phyloP scores from a whole-genome alignment of 192 early-diverging fungal species.

The Coemansia sp. region DNA sequence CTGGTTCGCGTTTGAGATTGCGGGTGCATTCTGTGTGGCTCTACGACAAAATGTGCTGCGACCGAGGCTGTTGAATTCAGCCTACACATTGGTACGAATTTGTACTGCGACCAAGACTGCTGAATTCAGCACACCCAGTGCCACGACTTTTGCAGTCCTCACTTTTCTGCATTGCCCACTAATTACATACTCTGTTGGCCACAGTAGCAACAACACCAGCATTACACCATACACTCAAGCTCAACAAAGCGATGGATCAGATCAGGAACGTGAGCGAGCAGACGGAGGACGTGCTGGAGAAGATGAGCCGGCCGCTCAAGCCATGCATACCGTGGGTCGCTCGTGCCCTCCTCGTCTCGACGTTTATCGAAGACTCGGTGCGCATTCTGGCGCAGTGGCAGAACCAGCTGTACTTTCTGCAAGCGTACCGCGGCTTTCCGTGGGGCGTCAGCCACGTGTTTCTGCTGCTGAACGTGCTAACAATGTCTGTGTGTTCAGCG shows the following conservation, averaged over 20 bases:
- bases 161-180: too few species aligned
- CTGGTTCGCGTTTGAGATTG: too few species aligned
- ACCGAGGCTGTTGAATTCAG: too few species aligned
- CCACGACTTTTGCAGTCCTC: too few species aligned
- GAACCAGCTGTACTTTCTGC: slow-evolving; percentile 84
- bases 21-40: too few species aligned
- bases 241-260: slow-evolving; percentile 30
- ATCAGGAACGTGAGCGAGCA: slow-evolving; percentile 53
- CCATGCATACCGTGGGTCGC: slow-evolving; percentile 87
- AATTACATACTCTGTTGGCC: too few species aligned
- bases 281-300: slow-evolving; percentile 77
- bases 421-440: slow-evolving; percentile 76
- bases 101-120: too few species aligned
- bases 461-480: slow-evolving; percentile 74
- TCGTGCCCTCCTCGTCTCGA: slow-evolving; percentile 91
- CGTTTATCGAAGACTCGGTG: slow-evolving; percentile 91
- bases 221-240: background rate
- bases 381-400: slow-evolving; percentile 86
- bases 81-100: too few species aligned
- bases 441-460: slow-evolving; percentile 83
- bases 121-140: too few species aligned
- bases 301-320: slow-evolving; percentile 76
- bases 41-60: too few species aligned
- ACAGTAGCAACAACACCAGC: too few species aligned
- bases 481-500: slow-evolving; percentile 83